A percentile compares a stretch with the other conserved stretches of the same genome.
These are phyloP conservation scores for Gossypium davidsonii DNA, from an alignment of 441 rosid genomes.

Conservation along the genomic window DNA sequence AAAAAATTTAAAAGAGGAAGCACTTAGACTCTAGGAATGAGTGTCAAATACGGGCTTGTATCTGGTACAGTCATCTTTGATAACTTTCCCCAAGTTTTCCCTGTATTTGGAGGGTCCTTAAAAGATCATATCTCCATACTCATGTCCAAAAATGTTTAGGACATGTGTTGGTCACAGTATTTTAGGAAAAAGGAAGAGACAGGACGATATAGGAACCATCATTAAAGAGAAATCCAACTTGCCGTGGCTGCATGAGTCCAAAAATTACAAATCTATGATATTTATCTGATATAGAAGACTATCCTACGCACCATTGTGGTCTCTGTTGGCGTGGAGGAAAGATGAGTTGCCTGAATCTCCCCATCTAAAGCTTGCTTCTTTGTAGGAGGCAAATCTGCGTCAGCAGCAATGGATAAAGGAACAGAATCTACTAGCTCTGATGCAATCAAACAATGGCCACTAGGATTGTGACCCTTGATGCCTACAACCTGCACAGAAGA, in stretches of 20 bases:
- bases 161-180: not conserved
- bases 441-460: slow-evolving; percentile 91
- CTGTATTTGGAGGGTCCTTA: not conserved
- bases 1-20: not conserved
- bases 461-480: slow-evolving; percentile 86
- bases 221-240: not conserved
- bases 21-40: not conserved
- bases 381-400: slow-evolving; percentile 47
- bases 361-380: slow-evolving; percentile 72
- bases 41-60: not conserved
- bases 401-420: slow-evolving; percentile 43
- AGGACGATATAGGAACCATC: not conserved
- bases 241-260: not conserved
- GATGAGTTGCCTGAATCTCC: slow-evolving; percentile 37
- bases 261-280: not conserved
- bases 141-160: not conserved
- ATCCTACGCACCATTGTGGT: slow-evolving; percentile 57
- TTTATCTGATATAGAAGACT: slow-evolving; percentile 12
- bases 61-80: not conserved
- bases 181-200: not conserved
- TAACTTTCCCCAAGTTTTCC: not conserved
- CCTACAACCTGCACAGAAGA: slow-evolving; percentile 65
- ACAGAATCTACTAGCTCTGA: slow-evolving; percentile 64
- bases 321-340: slow-evolving; percentile 28
- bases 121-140: not conserved